Evolutionary conservation across 1,139 yeast species (phyloP).

Genomic region (Kodamaea sp.): DNA sequence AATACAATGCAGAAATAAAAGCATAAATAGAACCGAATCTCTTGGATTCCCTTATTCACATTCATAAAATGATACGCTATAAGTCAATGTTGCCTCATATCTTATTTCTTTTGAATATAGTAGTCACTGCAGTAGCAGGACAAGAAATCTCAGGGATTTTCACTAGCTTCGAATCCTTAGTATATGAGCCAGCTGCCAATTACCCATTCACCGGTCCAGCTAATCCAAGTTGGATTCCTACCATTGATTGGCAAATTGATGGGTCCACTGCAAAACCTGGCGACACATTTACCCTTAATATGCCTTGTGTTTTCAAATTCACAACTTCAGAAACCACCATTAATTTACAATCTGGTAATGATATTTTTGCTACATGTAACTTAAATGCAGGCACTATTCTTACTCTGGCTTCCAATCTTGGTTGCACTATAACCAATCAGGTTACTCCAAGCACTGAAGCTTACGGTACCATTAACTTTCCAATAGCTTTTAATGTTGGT

Average conservation of each 20-base stretch:
- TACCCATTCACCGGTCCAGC: constrained; percentile 6
- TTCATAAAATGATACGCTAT: no score
- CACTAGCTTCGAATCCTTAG: constrained; percentile 15
- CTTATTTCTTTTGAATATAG: background rate
- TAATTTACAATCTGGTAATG: constrained; percentile 5
- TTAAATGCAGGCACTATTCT: constrained; percentile 23
- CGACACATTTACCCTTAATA: constrained; percentile 26
- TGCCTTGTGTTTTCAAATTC: constrained; percentile 31
- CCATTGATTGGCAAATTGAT: constrained; percentile 2
- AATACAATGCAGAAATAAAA: no score
- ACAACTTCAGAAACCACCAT: constrained; percentile 11
- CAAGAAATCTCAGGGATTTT: constrained; percentile 18
- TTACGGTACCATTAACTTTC: constrained; percentile 22
- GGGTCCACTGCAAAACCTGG: constrained; percentile 2
- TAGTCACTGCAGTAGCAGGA: constrained; percentile 2
- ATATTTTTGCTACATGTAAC: constrained; percentile 20
- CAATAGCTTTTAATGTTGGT: constrained; percentile 26
- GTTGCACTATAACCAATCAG: constrained; percentile 21
- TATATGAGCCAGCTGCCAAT: constrained; percentile 9
- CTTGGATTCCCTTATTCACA: no score
- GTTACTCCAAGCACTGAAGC: constrained; percentile 15
- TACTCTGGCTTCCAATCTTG: constrained; percentile 21
- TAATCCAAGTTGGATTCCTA: constrained; percentile 3
- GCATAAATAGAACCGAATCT: no score
- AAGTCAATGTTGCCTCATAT: no score